These are phyloP conservation scores for Schizosaccharomyces lindneri DNA, from an alignment of 805 yeast genomes.

Conservation along the genomic window DNA sequence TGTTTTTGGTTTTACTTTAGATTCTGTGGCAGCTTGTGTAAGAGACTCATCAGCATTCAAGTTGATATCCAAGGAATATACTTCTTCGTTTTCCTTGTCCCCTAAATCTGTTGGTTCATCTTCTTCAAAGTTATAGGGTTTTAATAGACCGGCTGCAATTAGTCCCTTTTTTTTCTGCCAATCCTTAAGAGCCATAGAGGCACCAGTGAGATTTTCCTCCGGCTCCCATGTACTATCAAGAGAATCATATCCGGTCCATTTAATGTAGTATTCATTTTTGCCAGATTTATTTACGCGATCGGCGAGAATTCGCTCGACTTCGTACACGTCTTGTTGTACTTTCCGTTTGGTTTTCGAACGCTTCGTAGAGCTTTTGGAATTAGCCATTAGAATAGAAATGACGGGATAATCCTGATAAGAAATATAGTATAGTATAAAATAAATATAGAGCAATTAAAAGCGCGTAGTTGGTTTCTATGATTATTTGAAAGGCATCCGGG, in stretches of 20 bases:
- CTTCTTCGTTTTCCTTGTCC: neutral
- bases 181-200: neutral
- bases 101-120: neutral
- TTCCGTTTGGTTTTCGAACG: neutral
- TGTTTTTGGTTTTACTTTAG: no score
- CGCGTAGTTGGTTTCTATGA: no score
- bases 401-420: no score
- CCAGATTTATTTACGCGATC: neutral
- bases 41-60: no score
- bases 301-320: neutral
- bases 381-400: no score
- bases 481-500: no score
- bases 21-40: no score
- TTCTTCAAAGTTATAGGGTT: neutral
- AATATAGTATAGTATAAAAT: no score
- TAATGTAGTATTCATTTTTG: constrained; percentile 1
- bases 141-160: neutral
- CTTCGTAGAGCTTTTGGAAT: no score
- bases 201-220: constrained; percentile 3
- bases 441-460: no score
- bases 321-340: neutral
- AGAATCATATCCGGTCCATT: constrained; percentile 5
- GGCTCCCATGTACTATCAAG: constrained; percentile 6
- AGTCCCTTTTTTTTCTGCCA: neutral
- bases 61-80: no score